Conservation (phyloP, 2,329 filamentous ascomycete genomes). For the Xylaria sp. region DNA sequence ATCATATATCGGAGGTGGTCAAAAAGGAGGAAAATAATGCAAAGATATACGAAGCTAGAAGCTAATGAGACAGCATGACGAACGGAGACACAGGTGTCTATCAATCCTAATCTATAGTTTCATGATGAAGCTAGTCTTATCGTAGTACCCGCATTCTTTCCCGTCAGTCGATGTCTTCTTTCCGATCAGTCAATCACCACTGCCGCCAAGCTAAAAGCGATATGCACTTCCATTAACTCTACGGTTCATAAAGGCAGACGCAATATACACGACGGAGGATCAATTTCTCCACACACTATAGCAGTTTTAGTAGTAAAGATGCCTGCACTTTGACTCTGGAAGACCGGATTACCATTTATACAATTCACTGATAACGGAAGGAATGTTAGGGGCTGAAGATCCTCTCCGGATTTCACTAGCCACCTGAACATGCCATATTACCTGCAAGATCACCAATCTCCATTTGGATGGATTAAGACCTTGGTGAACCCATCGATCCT, state of each 20-base stretch:
- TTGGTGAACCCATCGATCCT: constrained; percentile 26
- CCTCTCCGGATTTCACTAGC: too few relatives aligned
- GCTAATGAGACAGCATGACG: neutral
- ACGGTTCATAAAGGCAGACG: too few relatives aligned
- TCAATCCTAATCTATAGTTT: neutral
- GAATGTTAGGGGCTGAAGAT: too few relatives aligned
- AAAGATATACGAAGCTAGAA: neutral
- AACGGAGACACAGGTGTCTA: neutral
- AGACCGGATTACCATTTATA: too few relatives aligned
- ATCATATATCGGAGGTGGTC: neutral
- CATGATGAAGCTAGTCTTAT: neutral
- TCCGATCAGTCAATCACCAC: neutral
- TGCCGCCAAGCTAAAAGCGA: neutral
- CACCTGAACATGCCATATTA: neutral
- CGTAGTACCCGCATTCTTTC: neutral
- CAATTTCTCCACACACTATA: too few relatives aligned
- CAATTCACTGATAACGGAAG: too few relatives aligned
- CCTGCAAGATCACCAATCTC: neutral
- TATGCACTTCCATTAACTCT: too few relatives aligned
- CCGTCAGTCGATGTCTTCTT: neutral
- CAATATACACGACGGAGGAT: too few relatives aligned
- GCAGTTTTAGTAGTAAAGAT: too few relatives aligned
- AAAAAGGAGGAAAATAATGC: neutral
- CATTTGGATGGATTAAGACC: constrained; percentile 29
- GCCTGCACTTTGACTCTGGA: too few relatives aligned